Conservation (phyloP, 1,284 basidiomycete genomes). For the Phylloboletellus chloephorus region DNA sequence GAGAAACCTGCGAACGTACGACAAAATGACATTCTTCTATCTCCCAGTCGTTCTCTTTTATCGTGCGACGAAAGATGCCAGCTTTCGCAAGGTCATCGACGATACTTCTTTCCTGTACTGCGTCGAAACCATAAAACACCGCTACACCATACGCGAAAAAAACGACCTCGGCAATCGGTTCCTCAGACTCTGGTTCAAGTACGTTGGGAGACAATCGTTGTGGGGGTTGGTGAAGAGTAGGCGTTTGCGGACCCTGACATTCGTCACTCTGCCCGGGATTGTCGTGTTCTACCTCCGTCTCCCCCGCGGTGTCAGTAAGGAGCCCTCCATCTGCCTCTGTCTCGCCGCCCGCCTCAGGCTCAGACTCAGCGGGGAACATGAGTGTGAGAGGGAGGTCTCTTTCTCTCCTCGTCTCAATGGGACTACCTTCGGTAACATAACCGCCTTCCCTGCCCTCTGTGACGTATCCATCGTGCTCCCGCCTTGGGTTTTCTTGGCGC, state of each 20-base stretch:
- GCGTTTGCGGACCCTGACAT: not conserved
- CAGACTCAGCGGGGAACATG: conserved; percentile 14
- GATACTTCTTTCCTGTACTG: conserved; percentile 71
- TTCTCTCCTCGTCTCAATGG: conserved; percentile 9
- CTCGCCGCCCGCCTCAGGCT: conserved; percentile 13
- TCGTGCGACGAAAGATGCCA: conserved; percentile 54
- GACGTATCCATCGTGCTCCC: conserved; percentile 31
- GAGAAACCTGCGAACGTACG: conserved; percentile 38
- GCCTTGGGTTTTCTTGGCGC: conserved; percentile 17
- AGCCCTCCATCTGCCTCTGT: conserved; percentile 14
- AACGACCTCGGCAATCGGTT: conserved; percentile 74
- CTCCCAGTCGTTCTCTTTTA: conserved; percentile 76
- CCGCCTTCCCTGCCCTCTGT: conserved; percentile 24
- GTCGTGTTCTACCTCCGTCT: conserved; percentile 15
- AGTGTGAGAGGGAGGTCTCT: not conserved
- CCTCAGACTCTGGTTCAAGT: conserved; percentile 21
- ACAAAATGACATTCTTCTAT: conserved; percentile 86
- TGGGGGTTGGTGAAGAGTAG: conserved; percentile 3
- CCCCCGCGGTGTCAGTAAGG: conserved; percentile 11
- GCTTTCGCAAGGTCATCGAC: conserved; percentile 79
- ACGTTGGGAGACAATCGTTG: not conserved
- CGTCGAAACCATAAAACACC: conserved; percentile 82
- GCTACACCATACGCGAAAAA: conserved; percentile 86
- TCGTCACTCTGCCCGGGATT: not conserved
- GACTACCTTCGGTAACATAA: conserved; percentile 24